These are phyloP conservation scores for Senecio squalidus DNA, from an alignment of 140 eudicot genomes.

Conservation along the genomic window DNA sequence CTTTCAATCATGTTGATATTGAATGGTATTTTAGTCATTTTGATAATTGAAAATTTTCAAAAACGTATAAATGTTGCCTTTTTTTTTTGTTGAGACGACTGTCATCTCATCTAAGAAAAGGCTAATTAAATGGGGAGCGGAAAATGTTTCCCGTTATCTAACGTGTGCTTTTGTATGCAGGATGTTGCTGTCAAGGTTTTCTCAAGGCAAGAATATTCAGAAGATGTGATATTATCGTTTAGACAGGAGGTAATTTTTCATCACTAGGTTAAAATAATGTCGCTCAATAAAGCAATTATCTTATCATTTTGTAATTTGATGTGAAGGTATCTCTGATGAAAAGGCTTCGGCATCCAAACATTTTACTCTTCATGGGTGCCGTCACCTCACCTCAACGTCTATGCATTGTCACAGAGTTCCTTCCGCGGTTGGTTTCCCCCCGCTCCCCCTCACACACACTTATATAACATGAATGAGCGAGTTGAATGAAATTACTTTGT, in stretches of 20 bases:
- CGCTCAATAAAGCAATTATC: too few species aligned
- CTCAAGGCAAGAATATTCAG: slow-evolving; percentile 90
- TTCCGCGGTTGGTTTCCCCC: slow-evolving; percentile 72
- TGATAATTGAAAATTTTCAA: slow-evolving; percentile 6
- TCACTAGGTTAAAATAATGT: too few species aligned
- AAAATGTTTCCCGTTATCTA: too few species aligned
- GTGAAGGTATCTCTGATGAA: slow-evolving; percentile 90
- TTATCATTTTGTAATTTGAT: neutral
- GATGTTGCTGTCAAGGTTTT: slow-evolving; percentile 98
- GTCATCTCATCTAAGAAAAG: neutral
- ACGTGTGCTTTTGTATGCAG: slow-evolving; percentile 34
- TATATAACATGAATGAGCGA: neutral
- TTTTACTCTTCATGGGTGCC: slow-evolving; percentile 96
- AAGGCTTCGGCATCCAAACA: slow-evolving; percentile 96
- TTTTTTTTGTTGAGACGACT: neutral
- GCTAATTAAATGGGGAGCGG: too few species aligned
- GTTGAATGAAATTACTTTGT: slow-evolving; percentile 10
- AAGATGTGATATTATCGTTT: slow-evolving; percentile 71
- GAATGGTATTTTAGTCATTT: slow-evolving; percentile 8
- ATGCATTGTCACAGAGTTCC: slow-evolving; percentile 97
- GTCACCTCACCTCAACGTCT: slow-evolving; percentile 91
- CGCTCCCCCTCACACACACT: neutral
- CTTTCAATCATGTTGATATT: neutral
- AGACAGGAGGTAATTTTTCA: slow-evolving; percentile 65
- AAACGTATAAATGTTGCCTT: neutral